These are phyloP conservation scores for Micractinium sp. DNA, from an alignment of 139 green algal genomes.

Conservation along the genomic window DNA sequence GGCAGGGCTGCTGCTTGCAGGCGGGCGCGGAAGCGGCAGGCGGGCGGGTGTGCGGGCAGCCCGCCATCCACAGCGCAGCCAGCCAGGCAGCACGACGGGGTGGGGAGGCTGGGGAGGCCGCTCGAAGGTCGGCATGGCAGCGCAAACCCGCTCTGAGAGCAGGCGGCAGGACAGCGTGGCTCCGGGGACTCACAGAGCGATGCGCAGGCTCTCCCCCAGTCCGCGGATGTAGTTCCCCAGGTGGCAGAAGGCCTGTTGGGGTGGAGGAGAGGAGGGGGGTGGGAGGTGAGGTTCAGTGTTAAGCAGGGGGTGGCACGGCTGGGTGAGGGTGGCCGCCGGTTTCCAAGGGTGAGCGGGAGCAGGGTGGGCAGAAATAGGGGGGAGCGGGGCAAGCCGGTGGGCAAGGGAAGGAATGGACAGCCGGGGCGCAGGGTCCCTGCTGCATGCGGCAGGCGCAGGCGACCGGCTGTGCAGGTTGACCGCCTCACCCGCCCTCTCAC, in stretches of 20 bases:
- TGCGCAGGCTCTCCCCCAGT: conserved; percentile 15
- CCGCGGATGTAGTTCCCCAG: conserved; percentile 14
- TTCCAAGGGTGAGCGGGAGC: too few relatives aligned
- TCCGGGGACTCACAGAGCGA: neutral
- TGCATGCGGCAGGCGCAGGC: too few relatives aligned
- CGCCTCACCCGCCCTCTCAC: neutral
- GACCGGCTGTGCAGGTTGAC: too few relatives aligned
- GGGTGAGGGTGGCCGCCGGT: neutral
- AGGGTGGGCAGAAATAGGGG: too few relatives aligned
- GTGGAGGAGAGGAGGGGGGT: too few relatives aligned
- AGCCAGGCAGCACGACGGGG: too few relatives aligned
- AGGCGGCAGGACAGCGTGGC: neutral
- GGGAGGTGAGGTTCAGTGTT: neutral
- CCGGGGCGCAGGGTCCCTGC: too few relatives aligned
- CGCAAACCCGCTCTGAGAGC: neutral
- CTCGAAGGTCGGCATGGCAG: neutral
- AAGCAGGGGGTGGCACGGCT: too few relatives aligned
- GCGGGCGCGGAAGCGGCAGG: neutral
- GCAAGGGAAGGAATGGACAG: neutral
- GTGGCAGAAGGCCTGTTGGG: conserved; percentile 8
- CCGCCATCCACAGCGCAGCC: too few relatives aligned
- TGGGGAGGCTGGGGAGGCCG: neutral
- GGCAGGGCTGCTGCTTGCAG: neutral
- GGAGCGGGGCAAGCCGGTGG: too few relatives aligned
- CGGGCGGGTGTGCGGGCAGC: too few relatives aligned